Base-by-base conservation (phyloP, 164 flowering plant genomes). In the Chloranthus sessilifolius region DNA sequence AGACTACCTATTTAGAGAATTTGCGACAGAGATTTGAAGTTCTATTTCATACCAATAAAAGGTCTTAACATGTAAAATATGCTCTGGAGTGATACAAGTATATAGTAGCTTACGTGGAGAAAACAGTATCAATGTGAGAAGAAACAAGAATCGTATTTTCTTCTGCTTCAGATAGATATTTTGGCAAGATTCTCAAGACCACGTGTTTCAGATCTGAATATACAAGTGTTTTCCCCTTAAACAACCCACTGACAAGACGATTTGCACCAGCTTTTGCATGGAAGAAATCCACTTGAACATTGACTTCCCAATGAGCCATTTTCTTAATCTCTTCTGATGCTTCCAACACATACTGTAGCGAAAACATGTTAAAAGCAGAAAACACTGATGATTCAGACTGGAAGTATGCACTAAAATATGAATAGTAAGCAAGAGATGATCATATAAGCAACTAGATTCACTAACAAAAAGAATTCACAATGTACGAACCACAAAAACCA, bases 121-220 rank as follows among this genome's bases (percentile, higher is more conserved):
- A 86, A 64, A 88, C 97, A 3, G 95, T 80, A 48, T 92, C 99
- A 62, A 92, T 82, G 69, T 92, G 97, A 30, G 99, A 92, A 44
- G 99, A 92, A 41, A 92, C 81, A 45, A 92, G 72, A 62, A 88
- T 79, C n/a, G 97, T 73, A 60, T 74, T 84, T 47, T 82, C 95
- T 44, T 50, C 81, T 34, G 85, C 95, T 65, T 76, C 80, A 12
- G 80, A 48, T 24, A 54, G 62, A 75, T 72, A 78, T 72, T 84
- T 92, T 40, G 99, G 99, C 65, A 65, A 59, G 46, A 88, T 74
- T 68, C 95, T 77, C 59, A 88, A 5, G 48, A 92, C 62, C 31
- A 92, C 55, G 60, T 92, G 95, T 60, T 67, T 65, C 60, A 92
- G 71, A 71, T 88, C 95, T 51, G 99, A 74, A 68, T 92, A 92